A percentile compares a stretch with the other conserved stretches of the same genome.
These are phyloP conservation scores for Rhizopogon roseolus DNA, from an alignment of 768 basidiomycete genomes.

Conservation along the genomic window DNA sequence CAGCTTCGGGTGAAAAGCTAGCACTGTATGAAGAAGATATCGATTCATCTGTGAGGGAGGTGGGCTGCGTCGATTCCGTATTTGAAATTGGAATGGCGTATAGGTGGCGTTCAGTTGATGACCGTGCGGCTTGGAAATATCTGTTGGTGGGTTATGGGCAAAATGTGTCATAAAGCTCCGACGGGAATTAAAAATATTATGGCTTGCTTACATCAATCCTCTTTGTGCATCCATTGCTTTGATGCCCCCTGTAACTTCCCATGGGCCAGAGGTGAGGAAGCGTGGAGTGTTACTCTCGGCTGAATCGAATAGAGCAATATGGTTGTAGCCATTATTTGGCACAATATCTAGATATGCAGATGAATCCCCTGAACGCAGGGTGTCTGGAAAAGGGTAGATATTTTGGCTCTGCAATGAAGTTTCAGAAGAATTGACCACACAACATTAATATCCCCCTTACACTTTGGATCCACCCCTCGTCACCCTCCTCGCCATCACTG, in stretches of 20 bases:
- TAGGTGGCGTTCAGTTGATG: slow-evolving; percentile 80
- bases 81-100: slow-evolving; percentile 74
- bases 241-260: slow-evolving; percentile 84
- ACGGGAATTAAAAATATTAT: slow-evolving; percentile 27
- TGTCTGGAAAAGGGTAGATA: slow-evolving; percentile 51
- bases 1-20: slow-evolving; percentile 80
- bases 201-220: slow-evolving; percentile 60
- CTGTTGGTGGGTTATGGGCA: slow-evolving; percentile 35
- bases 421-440: not conserved
- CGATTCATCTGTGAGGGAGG: slow-evolving; percentile 46
- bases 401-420: slow-evolving; percentile 47
- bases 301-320: slow-evolving; percentile 88
- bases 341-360: slow-evolving; percentile 89
- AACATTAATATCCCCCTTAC: slow-evolving; percentile 38
- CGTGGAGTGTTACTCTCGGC: slow-evolving; percentile 61
- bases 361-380: slow-evolving; percentile 35
- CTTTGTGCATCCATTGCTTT: slow-evolving; percentile 63
- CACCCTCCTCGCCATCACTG: slow-evolving; percentile 78
- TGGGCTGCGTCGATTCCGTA: slow-evolving; percentile 32
- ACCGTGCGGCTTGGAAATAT: slow-evolving; percentile 85
- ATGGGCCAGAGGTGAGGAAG: slow-evolving; percentile 83
- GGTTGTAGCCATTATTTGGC: slow-evolving; percentile 84
- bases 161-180: slow-evolving; percentile 11
- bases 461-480: slow-evolving; percentile 92
- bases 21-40: slow-evolving; percentile 56